These are phyloP conservation scores for Pythium pyrilobum DNA, from an alignment of 352 stramenopile species.

Conservation along the genomic window DNA sequence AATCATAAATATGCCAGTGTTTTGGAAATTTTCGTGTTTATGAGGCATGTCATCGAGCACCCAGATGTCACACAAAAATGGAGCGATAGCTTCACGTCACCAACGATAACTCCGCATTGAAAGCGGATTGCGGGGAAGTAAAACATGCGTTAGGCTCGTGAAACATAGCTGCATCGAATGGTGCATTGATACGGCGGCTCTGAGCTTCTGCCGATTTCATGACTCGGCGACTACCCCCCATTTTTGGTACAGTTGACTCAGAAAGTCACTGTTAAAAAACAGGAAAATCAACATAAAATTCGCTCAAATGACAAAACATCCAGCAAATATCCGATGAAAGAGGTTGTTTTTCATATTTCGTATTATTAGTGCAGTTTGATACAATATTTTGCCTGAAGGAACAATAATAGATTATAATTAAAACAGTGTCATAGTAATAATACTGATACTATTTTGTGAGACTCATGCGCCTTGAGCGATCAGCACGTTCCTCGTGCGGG, in stretches of 20 bases:
- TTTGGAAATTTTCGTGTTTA: not conserved
- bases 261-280: not conserved
- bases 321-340: no score
- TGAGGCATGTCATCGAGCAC: not conserved
- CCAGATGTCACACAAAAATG: not conserved
- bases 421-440: no score
- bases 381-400: no score
- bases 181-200: not conserved
- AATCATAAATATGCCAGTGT: not conserved
- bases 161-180: not conserved
- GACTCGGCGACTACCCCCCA: not conserved
- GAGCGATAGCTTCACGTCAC: not conserved
- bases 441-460: no score
- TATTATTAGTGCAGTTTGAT: no score
- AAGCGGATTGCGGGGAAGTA: not conserved
- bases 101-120: not conserved
- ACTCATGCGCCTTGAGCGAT: no score
- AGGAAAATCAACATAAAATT: no score
- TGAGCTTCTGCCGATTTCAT: not conserved
- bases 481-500: no score
- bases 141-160: not conserved
- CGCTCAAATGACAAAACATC: no score
- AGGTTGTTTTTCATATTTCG: no score
- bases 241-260: not conserved
- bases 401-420: no score